Base-by-base conservation (phyloP, 1,284 basidiomycete species). In the Cutaneotrichosporon sp. region DNA sequence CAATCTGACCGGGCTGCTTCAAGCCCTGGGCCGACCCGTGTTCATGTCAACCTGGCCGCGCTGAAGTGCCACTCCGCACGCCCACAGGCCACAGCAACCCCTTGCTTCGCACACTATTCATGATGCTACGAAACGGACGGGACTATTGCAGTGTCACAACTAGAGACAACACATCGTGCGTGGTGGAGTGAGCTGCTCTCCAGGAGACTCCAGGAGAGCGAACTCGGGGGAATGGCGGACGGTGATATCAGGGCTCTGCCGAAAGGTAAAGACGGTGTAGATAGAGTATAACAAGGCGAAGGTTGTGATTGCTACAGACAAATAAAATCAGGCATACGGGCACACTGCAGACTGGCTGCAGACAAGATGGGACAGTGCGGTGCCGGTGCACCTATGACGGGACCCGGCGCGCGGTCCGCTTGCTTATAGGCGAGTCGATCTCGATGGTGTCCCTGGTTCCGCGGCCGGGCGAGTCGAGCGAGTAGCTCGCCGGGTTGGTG, bases 401-500 rank as follows among this genome's bases (percentile, higher is more conserved):
- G 34, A 66, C 53, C 50, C 56, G 58, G 45, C 65, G 58, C 31
- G n/a, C n/a, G n/a, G n/a, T n/a, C n/a, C 65, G 65, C 59, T 66
- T 66, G n/a, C 61, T 56, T n/a, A 63, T 56, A 4, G 65, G 65
- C 14, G 65, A 66, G 54, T 66, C 61, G 33, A 42, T 42, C 7
- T 42, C 38, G 7, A n/a, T 4, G 18, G 8, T 18, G 18, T 42
- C 38, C 38, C 9, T 42, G 38, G 38, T 7, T 9, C 59, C 65
- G n/a, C 60, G 60, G 43, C 63, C 61, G 25, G 59, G 59, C 29
- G 38, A 42, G 38, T 42, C 38, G 18, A 66, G 34, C 20, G 66
- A 67, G 54, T 78, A 75, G 34, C 72, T 64, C 16, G 71, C 74
- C 2, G 76, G 76, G 59, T 67, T 69, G 4, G 75, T 78, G 2